These are phyloP conservation scores for Sanghuangporus weigelae DNA, from an alignment of 1,284 basidiomycete genomes.

Conservation along the genomic window DNA sequence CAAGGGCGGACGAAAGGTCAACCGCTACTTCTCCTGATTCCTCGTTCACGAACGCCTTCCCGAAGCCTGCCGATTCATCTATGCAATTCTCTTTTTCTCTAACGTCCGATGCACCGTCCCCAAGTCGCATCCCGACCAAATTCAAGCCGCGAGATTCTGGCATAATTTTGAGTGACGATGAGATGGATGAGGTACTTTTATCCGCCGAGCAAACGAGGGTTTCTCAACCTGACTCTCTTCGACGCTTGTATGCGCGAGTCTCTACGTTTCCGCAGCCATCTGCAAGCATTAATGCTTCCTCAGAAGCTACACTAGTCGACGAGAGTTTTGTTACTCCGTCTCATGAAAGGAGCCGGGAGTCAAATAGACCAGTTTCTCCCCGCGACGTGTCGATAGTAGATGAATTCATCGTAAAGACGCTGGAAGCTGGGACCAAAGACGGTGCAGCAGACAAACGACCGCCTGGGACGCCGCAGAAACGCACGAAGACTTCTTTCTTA, in stretches of 20 bases:
- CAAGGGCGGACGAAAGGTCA: conserved; percentile 23
- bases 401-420: conserved; percentile 63
- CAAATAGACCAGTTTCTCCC: conserved; percentile 55
- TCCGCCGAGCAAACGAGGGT: not conserved
- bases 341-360: conserved; percentile 43
- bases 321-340: conserved; percentile 66
- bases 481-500: conserved; percentile 53
- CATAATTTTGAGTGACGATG: conserved; percentile 56
- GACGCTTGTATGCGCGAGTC: conserved; percentile 28
- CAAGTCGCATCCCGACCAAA: conserved; percentile 55
- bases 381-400: conserved; percentile 43
- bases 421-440: conserved; percentile 51
- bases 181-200: conserved; percentile 30
- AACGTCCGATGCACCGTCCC: conserved; percentile 45
- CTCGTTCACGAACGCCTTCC: conserved; percentile 13
- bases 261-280: conserved; percentile 48
- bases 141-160: conserved; percentile 66
- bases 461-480: conserved; percentile 78
- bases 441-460: conserved; percentile 49
- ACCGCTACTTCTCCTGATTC: conserved; percentile 1
- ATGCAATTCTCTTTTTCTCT: conserved; percentile 51
- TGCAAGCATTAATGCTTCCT: conserved; percentile 54
- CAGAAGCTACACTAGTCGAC: conserved; percentile 36
- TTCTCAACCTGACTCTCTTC: conserved; percentile 15
- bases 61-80: conserved; percentile 22